phyloP scores from a whole-genome alignment of 2,329 filamentous ascomycete species.

The Sporothrix humicola region DNA sequence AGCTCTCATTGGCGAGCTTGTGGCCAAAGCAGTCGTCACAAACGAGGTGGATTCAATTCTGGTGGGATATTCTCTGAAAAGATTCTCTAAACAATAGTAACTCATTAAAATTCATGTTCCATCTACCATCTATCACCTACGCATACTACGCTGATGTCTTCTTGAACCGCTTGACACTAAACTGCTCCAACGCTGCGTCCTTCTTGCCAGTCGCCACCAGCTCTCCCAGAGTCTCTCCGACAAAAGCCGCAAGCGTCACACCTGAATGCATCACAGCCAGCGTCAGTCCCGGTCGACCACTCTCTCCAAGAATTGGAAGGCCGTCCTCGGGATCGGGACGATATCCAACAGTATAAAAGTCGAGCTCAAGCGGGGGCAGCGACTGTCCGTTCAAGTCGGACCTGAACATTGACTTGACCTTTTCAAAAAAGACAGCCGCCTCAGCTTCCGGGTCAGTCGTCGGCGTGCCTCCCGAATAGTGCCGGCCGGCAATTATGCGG shows the following conservation, averaged over 20 bases:
- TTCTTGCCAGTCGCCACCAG: slow-evolving; percentile 30
- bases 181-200: slow-evolving; percentile 28
- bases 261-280: slow-evolving; percentile 46
- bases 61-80: neutral
- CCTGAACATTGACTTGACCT: slow-evolving; percentile 37
- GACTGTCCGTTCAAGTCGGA: slow-evolving; percentile 19
- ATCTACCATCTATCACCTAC: too few species aligned
- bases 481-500: slow-evolving; percentile 40
- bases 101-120: too few species aligned
- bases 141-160: too few species aligned
- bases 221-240: slow-evolving; percentile 37
- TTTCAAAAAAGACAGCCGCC: slow-evolving; percentile 40
- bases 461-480: slow-evolving; percentile 38
- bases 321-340: slow-evolving; percentile 43
- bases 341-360: slow-evolving; percentile 43
- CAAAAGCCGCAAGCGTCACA: slow-evolving; percentile 41
- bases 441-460: slow-evolving; percentile 36
- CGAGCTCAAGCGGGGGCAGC: slow-evolving; percentile 39
- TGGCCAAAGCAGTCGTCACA: slow-evolving; percentile 28
- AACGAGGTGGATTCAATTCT: slow-evolving; percentile 29
- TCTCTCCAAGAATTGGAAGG: slow-evolving; percentile 42
- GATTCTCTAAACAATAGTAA: too few species aligned
- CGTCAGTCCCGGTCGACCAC: slow-evolving; percentile 41
- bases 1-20: slow-evolving; percentile 40
- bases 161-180: neutral